Evolutionary conservation across 176 grass and related monocot species (phyloP).

Genomic region (Pontederia paniculata): DNA sequence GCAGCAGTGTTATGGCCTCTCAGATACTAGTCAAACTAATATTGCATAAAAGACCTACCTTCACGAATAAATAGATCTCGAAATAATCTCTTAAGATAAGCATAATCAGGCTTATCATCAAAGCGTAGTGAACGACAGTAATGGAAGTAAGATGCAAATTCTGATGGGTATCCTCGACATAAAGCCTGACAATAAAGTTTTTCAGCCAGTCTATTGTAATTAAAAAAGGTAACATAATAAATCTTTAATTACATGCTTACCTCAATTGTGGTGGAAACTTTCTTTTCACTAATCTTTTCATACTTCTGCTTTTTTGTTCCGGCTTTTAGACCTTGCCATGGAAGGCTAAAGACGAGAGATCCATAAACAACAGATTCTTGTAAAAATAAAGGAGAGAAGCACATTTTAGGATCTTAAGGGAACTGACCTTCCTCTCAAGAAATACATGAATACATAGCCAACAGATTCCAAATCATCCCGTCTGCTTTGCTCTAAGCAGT

Average conservation of each 20-base stretch:
- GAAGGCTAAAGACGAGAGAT: not conserved
- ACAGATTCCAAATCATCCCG: slow-evolving; percentile 13
- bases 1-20: not conserved
- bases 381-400: not conserved
- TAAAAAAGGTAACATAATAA: not conserved
- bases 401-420: not conserved
- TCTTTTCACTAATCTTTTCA: slow-evolving; percentile 12
- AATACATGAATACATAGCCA: slow-evolving; percentile 11
- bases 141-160: slow-evolving; percentile 12
- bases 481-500: slow-evolving; percentile 8
- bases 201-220: not conserved
- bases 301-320: slow-evolving; percentile 10
- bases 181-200: not conserved
- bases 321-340: slow-evolving; percentile 9
- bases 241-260: not conserved
- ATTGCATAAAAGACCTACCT: not conserved
- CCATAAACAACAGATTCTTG: not conserved
- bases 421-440: slow-evolving; percentile 15
- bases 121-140: slow-evolving; percentile 9
- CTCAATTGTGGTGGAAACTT: slow-evolving; percentile 12
- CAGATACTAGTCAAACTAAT: not conserved
- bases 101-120: slow-evolving; percentile 14
- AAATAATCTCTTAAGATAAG: slow-evolving; percentile 11
- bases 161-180: slow-evolving; percentile 8
- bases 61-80: slow-evolving; percentile 6